These are phyloP conservation scores for Carex sylvatica DNA, from an alignment of 202 grass and related monocot genomes.

Conservation along the genomic window DNA sequence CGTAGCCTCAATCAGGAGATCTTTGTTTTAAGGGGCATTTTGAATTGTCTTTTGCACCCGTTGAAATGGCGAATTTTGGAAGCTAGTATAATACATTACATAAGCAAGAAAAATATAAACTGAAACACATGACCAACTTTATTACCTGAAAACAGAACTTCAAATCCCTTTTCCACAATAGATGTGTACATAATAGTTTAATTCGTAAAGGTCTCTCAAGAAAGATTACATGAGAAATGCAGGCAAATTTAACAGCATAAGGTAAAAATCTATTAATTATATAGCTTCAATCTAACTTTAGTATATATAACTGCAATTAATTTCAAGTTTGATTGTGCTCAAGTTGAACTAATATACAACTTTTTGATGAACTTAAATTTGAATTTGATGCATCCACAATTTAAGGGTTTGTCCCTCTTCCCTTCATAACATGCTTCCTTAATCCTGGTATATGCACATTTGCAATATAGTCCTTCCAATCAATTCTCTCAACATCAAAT, in stretches of 20 bases:
- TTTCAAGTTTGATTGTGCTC: not conserved
- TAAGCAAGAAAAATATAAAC: not conserved
- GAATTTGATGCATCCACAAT: slow-evolving; percentile 23
- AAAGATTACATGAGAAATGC: not conserved
- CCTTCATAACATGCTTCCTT: slow-evolving; percentile 84
- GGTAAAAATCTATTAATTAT: not conserved
- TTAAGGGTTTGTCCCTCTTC: slow-evolving; percentile 38
- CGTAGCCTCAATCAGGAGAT: too few species aligned
- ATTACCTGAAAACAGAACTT: not conserved
- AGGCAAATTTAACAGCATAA: not conserved
- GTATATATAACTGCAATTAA: not conserved
- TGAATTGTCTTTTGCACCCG: too few species aligned
- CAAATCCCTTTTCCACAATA: not conserved
- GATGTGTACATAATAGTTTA: slow-evolving; percentile 18
- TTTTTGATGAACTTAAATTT: not conserved
- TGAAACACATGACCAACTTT: not conserved
- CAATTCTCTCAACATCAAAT: slow-evolving; percentile 64
- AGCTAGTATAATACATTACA: not conserved
- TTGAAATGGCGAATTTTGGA: not conserved
- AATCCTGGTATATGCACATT: slow-evolving; percentile 89
- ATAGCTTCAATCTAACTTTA: slow-evolving; percentile 4
- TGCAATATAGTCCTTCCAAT: slow-evolving; percentile 86
- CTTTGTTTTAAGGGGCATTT: too few species aligned
- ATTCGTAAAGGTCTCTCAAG: not conserved
- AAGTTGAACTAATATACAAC: slow-evolving; percentile 13